Conservation (phyloP, 345 rosid species). For the Eucalyptus decipiens region DNA sequence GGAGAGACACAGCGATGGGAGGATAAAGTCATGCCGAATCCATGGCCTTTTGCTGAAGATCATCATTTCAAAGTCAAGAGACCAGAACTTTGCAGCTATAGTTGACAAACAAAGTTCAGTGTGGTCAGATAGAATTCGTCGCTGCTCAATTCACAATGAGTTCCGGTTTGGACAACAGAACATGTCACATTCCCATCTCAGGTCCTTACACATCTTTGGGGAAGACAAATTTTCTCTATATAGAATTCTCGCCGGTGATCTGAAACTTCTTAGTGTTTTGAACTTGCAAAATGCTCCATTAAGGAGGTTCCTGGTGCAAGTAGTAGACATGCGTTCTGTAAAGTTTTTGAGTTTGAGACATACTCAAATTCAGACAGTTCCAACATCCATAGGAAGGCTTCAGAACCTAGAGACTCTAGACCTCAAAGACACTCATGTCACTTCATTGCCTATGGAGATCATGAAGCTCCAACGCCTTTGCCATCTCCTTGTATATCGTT, state of each 20-base stretch:
- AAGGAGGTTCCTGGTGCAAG: conserved; percentile 10
- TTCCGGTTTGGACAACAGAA: not conserved
- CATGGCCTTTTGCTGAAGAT: conserved; percentile 27
- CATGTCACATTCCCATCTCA: conserved; percentile 3
- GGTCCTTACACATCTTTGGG: conserved; percentile 24
- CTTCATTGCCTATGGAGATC: conserved; percentile 17
- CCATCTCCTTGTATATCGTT: conserved; percentile 21
- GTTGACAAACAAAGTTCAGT: not conserved
- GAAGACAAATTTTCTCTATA: not conserved
- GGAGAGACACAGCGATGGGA: conserved; percentile 6
- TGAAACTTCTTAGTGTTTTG: conserved; percentile 20
- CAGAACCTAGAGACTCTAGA: conserved; percentile 30
- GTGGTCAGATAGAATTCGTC: conserved; percentile 22
- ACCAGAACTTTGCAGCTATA: conserved; percentile 17
- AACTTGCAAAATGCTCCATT: conserved; percentile 21
- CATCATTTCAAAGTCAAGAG: conserved; percentile 15
- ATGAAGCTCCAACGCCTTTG: conserved; percentile 22
- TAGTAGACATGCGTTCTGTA: conserved; percentile 1
- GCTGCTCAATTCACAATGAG: conserved; percentile 14
- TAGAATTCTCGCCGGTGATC: not conserved
- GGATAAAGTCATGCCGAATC: conserved; percentile 17
- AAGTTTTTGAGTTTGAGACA: conserved; percentile 22
- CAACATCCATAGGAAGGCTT: conserved; percentile 23
- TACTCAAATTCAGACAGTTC: conserved; percentile 13
- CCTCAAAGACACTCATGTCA: conserved; percentile 19